Base-by-base conservation (phyloP, 495 filamentous ascomycete species). In the Evernia prunastri region DNA sequence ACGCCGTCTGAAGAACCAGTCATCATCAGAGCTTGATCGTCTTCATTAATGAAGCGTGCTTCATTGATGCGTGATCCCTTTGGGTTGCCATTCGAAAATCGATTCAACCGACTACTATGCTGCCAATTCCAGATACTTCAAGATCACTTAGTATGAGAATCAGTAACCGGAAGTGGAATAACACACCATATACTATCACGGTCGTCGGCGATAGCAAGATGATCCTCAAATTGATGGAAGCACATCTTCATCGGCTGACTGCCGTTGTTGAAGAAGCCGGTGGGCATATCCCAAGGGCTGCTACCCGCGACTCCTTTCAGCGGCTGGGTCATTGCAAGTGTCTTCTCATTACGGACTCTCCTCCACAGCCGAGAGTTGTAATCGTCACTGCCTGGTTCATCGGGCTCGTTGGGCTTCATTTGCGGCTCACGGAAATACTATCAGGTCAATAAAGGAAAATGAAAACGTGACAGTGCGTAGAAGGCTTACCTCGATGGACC, bases 341-440 rank as follows among this genome's bases (percentile, higher is more conserved):
- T 96, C 58, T 83, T 86, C 71, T 99, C 94, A 68, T 99, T 99
- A 47, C 94, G 87, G 56, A 90, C 87, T 61, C 94, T 82, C 58
- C 94, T 82, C 95, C 95, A 99, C 6, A 99, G 79, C 25, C 94
- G 86, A 68, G 91, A 84, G 72, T 99, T 99, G 75, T 99, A 97
- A 70, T 97, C 92, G n/a, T 90, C 86, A 67, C 90, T 96, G 17
- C 94, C 94, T 27, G 94, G 94, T 74, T 99, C 94, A 65, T 99
- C 94, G 33, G 92, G 89, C 69, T 99, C 94, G 59, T 87, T 90
- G 18, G 90, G 87, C 71, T 93, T 94, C 94, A 99, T 99, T 75
- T 99, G 94, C 49, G 95, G 95, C 74, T 99, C 92, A 51, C 94
- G 90, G 83, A 97, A 99, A 73, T 99, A 97, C 78, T 86, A 68